Conservation (phyloP, 805 yeast genomes). For the Ogataea henricii region DNA sequence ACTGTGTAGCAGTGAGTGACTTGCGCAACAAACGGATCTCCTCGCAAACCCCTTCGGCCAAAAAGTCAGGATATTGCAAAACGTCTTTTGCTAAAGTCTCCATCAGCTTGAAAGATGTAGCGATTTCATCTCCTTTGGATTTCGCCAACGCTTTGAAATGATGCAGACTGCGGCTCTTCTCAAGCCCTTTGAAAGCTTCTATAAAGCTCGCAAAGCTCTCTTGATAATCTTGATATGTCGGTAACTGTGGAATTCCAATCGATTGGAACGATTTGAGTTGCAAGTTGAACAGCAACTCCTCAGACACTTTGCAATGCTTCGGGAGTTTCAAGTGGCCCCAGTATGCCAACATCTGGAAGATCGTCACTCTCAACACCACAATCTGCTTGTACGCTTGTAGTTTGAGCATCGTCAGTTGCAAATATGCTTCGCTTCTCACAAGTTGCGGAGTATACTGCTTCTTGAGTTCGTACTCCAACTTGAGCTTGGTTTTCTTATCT, state of each 20-base stretch:
- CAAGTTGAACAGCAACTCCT: constrained; percentile 47
- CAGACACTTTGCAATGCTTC: constrained; percentile 30
- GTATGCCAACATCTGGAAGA: constrained; percentile 27
- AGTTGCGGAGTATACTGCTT: constrained; percentile 17
- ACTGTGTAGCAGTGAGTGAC: constrained; percentile 34
- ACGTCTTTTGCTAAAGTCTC: constrained; percentile 9
- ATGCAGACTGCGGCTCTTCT: constrained; percentile 12
- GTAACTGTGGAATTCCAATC: constrained; percentile 74
- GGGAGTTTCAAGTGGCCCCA: constrained; percentile 32
- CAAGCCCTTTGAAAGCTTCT: constrained; percentile 16
- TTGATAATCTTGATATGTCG: constrained; percentile 46
- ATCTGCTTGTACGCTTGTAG: constrained; percentile 17
- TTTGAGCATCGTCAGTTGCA: constrained; percentile 16
- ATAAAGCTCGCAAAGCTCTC: constrained; percentile 18
- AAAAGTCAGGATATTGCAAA: constrained; percentile 13
- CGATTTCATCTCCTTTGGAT: constrained; percentile 21
- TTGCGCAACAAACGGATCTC: constrained; percentile 25
- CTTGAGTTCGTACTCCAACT: constrained; percentile 24
- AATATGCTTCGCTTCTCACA: constrained; percentile 14
- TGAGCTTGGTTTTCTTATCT: constrained; percentile 28
- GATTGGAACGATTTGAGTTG: constrained; percentile 80
- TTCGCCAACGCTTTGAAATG: constrained; percentile 18
- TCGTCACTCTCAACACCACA: constrained; percentile 25
- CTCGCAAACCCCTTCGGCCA: constrained; percentile 6
- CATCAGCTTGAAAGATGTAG: constrained; percentile 7